Evolutionary conservation across 2,329 filamentous ascomycete genomes (phyloP).

Genomic region (Hymenoscyphus fructigenus): DNA sequence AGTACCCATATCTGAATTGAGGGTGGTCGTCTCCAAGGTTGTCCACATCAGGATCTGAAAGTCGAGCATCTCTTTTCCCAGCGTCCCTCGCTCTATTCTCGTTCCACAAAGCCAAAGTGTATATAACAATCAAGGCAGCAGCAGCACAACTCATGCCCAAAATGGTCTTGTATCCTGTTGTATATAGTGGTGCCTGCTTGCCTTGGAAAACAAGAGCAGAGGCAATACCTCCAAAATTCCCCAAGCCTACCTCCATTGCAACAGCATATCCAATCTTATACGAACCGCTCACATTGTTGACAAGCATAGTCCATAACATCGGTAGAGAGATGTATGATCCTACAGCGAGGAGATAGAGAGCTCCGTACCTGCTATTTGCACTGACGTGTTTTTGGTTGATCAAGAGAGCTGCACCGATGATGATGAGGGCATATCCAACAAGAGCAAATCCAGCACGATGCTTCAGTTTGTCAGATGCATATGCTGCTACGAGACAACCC

Average conservation of each 20-base stretch:
- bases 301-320: constrained; percentile 46
- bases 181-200: constrained; percentile 10
- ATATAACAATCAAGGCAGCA: constrained; percentile 14
- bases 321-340: constrained; percentile 38
- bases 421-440: constrained; percentile 32
- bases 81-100: constrained; percentile 48
- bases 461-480: constrained; percentile 37
- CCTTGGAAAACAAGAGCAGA: constrained; percentile 12
- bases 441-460: constrained; percentile 41
- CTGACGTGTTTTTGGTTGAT: constrained; percentile 31
- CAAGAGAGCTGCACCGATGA: constrained; percentile 39
- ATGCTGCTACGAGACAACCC: constrained; percentile 37
- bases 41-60: constrained; percentile 30
- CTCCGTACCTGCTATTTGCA: constrained; percentile 31
- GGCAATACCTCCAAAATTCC: constrained; percentile 12
- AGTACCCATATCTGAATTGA: constrained; percentile 12
- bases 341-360: constrained; percentile 38
- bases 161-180: constrained; percentile 10
- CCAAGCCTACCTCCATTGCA: constrained; percentile 29
- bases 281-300: constrained; percentile 52
- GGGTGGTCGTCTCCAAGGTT: constrained; percentile 14
- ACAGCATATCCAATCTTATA: constrained; percentile 42
- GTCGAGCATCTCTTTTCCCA: constrained; percentile 46
- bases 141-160: constrained; percentile 11
- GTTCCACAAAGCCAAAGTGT: constrained; percentile 42